phyloP scores from a whole-genome alignment of 2,329 filamentous ascomycete genomes.

The Aspergillus brunneoviolaceus region DNA sequence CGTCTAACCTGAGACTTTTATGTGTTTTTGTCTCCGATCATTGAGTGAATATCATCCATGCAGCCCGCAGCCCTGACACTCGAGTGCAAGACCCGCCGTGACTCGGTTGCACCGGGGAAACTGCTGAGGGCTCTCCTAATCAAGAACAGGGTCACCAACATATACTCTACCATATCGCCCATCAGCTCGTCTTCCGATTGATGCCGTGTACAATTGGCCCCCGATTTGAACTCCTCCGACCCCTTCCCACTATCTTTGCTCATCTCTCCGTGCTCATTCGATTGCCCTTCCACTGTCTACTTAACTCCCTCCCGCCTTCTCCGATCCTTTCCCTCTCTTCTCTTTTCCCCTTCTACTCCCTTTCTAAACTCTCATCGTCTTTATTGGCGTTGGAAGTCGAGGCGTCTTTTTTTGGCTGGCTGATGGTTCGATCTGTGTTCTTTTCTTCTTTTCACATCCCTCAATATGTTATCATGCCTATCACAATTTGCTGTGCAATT shows the following conservation, averaged over 20 bases:
- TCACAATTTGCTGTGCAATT: conserved; percentile 39
- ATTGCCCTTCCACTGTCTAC: conserved; percentile 1
- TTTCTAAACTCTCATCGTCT: conserved; percentile 35
- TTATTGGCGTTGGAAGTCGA: conserved; percentile 41
- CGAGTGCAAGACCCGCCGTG: conserved; percentile 1
- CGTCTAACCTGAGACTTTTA: conserved; percentile 8
- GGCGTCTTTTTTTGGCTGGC: conserved; percentile 40
- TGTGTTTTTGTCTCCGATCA: conserved; percentile 6
- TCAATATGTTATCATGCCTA: conserved; percentile 27
- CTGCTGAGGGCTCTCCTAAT: conserved; percentile 2
- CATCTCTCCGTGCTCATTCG: not conserved
- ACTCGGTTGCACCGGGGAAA: conserved; percentile 2
- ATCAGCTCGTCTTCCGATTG: conserved; percentile 1
- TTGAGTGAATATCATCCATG: conserved; percentile 7
- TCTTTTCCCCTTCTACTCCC: conserved; percentile 20
- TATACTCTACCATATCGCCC: not conserved
- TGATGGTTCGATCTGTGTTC: conserved; percentile 26
- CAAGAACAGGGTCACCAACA: not conserved
- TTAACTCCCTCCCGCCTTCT: conserved; percentile 1
- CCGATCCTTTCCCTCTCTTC: conserved; percentile 16
- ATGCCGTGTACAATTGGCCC: not conserved
- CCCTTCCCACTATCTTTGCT: not conserved
- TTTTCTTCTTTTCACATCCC: conserved; percentile 8
- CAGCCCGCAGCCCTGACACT: conserved; percentile 1
- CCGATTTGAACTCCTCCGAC: not conserved